Evolutionary conservation across 495 filamentous ascomycete species (phyloP).

Genomic region (Lasiosphaeris hirsuta): DNA sequence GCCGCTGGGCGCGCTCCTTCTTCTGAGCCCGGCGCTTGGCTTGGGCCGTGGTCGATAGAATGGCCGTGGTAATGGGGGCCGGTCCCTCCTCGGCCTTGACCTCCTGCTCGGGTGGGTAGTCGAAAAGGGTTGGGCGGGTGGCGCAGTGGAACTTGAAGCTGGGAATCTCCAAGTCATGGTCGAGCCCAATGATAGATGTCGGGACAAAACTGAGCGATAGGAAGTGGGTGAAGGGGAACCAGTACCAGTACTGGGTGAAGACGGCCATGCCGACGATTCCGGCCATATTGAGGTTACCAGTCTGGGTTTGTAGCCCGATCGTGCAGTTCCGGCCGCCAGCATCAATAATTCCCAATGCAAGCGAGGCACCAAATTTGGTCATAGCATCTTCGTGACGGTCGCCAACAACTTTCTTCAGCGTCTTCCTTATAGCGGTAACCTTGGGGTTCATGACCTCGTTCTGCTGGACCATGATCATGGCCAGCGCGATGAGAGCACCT

Average conservation of each 20-base stretch:
- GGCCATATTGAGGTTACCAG: constrained; percentile 95
- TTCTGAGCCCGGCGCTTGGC: constrained; percentile 89
- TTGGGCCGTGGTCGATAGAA: constrained; percentile 94
- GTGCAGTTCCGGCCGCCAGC: constrained; percentile 98
- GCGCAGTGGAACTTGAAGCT: constrained; percentile 94
- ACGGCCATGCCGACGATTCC: constrained; percentile 97
- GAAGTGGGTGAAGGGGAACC: constrained; percentile 99
- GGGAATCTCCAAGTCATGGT: constrained; percentile 91
- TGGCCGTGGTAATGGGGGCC: constrained; percentile 90
- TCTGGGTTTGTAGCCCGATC: constrained; percentile 94
- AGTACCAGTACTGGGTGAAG: constrained; percentile 99
- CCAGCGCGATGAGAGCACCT: constrained; percentile 87
- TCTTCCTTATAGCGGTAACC: constrained; percentile 76
- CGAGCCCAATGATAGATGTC: constrained; percentile 89
- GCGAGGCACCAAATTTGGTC: constrained; percentile 95
- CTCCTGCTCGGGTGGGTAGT: constrained; percentile 95
- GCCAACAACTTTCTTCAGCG: constrained; percentile 82
- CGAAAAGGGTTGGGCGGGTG: constrained; percentile 90
- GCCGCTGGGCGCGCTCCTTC: constrained; percentile 64
- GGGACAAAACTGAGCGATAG: constrained; percentile 89
- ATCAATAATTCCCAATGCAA: constrained; percentile 96
- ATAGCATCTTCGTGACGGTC: constrained; percentile 99
- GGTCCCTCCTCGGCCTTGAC: constrained; percentile 90
- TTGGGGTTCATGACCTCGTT: constrained; percentile 95
- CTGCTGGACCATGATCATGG: constrained; percentile 98